Percentiles rank a stretch among this genome's conserved stretches.
phyloP scores from a whole-genome alignment of 768 basidiomycete species.

The Lactarius trivialis region DNA sequence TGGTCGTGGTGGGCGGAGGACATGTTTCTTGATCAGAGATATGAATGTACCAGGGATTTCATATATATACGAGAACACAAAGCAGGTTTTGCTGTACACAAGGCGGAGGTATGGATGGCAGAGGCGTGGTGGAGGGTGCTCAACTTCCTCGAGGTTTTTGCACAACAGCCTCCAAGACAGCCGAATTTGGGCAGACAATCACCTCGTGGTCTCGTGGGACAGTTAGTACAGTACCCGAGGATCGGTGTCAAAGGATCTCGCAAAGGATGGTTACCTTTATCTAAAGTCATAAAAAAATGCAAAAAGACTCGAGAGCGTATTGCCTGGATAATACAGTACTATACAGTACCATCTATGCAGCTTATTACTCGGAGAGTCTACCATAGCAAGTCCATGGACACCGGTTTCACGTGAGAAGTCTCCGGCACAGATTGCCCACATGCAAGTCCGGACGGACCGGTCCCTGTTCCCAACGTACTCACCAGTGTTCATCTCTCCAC shows the following conservation, averaged over 20 bases:
- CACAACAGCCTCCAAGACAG: background rate
- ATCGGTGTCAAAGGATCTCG: too few relatives aligned
- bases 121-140: background rate
- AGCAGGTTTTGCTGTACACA: background rate
- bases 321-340: background rate
- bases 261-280: background rate
- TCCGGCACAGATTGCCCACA: background rate
- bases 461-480: background rate
- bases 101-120: background rate
- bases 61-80: background rate
- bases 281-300: background rate
- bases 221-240: too few relatives aligned
- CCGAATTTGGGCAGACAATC: conserved; percentile 4
- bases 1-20: conserved; percentile 12
- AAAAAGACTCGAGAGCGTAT: background rate
- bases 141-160: background rate
- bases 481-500: background rate
- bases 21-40: conserved; percentile 10
- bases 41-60: background rate
- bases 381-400: background rate
- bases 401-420: conserved; percentile 6
- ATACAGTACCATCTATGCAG: background rate
- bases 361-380: background rate
- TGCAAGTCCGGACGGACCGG: background rate
- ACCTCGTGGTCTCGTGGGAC: conserved; percentile 13